Evolutionary conservation across 208 protist species (phyloP), one percentile per base, ranked within the genome.

Genomic region (Vickermania spadyakhi): DNA sequence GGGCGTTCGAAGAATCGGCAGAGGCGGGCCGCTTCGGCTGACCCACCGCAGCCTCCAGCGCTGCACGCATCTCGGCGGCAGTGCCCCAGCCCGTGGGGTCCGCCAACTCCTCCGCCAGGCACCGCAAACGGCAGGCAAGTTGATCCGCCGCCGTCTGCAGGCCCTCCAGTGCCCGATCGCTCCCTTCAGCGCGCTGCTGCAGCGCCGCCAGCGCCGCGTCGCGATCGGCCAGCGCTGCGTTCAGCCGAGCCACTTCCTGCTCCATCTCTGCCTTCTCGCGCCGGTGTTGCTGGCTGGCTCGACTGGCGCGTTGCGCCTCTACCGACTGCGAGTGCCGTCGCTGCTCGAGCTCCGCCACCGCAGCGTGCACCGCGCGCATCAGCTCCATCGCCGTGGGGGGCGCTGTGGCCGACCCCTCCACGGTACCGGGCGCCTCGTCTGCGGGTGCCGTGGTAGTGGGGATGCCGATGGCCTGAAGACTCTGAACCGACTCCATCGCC

Each of bases 51-150:
- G n/a, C n/a, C n/a, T n/a, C n/a, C n/a, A n/a, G n/a, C n/a, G n/a
- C n/a, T n/a, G n/a, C n/a, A n/a, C 7, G 21, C 52, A 70, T 75
- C 13, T 52, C 53, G 25, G 65, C 27, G 4, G 70, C 68, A 59
- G 66, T 60, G 3, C 55, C 52, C 53, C 66, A 75, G 41, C 65
- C 52, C 1, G 52, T 45, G 36, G 36, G 11, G 11, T 45, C 36
- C 18, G 36, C 36, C 36, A 45, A 7, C 36, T 45, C 36, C 11
- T 18, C 7, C 11, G 18, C 36, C 36, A 45, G 36, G 11, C 18
- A 18, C 36, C 18, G 11, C 18, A 45, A 18, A 18, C 36, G 36
- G 11, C 18, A 18, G 36, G 36, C 36, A 45, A 45, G 36, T 18
- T 45, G 36, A 7, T 7, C 36, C 11, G 36, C 36, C 11, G 11